phyloP scores from a whole-genome alignment of 306 rosid species.

The Ammopiptanthus mongolicus region DNA sequence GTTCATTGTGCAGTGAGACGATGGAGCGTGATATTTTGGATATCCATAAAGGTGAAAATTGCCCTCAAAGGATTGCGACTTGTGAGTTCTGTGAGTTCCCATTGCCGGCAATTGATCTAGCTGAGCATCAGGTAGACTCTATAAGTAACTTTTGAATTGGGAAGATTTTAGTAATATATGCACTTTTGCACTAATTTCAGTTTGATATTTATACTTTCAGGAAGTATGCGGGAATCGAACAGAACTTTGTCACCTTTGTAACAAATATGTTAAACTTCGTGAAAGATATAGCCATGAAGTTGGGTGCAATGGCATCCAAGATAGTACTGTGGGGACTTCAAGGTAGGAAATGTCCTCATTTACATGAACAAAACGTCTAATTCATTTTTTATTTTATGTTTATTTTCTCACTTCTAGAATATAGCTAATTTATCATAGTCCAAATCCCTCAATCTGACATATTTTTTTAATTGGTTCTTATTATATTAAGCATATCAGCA shows the following conservation, averaged over 20 bases:
- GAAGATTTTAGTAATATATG: background rate
- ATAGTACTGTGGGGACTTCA: constrained; percentile 45
- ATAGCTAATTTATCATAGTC: background rate
- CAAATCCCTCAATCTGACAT: background rate
- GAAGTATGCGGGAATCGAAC: constrained; percentile 94
- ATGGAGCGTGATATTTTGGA: constrained; percentile 77
- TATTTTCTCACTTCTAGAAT: background rate
- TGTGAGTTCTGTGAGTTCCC: constrained; percentile 97
- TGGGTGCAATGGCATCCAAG: constrained; percentile 50
- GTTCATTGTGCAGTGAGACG: constrained; percentile 80
- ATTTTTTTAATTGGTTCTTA: background rate
- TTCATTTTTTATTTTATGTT: background rate
- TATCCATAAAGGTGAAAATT: constrained; percentile 76
- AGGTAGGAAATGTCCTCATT: constrained; percentile 48
- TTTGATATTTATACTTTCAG: constrained; percentile 33
- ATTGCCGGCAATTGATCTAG: constrained; percentile 78
- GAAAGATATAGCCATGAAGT: constrained; percentile 69
- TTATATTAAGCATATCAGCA: background rate
- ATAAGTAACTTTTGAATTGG: background rate
- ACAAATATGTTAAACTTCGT: constrained; percentile 71
- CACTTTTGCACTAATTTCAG: background rate
- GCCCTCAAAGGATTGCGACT: constrained; percentile 79
- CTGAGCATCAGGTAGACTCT: constrained; percentile 77
- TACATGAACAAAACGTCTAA: background rate
- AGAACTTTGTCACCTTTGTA: constrained; percentile 72